These are phyloP conservation scores for Cercophora scortea DNA, from an alignment of 495 filamentous ascomycete genomes.

Conservation along the genomic window DNA sequence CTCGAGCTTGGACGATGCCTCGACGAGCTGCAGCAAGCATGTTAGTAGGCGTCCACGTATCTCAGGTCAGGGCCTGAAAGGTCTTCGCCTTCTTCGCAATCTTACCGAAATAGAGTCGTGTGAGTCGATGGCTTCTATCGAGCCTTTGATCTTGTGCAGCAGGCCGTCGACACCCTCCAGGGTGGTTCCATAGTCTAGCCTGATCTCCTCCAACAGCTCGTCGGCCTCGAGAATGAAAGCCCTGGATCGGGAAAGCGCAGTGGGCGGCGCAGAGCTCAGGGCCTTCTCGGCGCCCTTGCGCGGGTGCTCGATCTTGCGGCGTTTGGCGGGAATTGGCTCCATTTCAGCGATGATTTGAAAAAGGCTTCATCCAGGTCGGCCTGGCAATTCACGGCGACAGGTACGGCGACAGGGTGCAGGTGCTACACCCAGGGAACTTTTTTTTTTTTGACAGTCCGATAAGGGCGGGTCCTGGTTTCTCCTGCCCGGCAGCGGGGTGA, in stretches of 20 bases:
- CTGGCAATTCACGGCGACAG: no score
- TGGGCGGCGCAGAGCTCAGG: conserved; percentile 19
- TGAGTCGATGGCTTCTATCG: conserved; percentile 61
- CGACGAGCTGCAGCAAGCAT: conserved; percentile 40
- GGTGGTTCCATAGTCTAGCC: conserved; percentile 58
- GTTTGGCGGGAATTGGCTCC: conserved; percentile 37
- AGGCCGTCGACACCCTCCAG: conserved; percentile 57
- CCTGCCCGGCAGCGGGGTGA: conserved; percentile 10
- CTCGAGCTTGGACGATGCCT: conserved; percentile 61
- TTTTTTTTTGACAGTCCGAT: conserved; percentile 13
- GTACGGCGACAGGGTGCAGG: not conserved
- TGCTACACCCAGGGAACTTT: conserved; percentile 4
- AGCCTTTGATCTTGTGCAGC: conserved; percentile 61
- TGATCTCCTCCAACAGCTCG: conserved; percentile 65
- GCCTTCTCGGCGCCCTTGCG: conserved; percentile 14
- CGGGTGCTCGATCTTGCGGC: conserved; percentile 39
- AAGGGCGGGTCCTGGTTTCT: conserved; percentile 9
- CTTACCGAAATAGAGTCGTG: conserved; percentile 49
- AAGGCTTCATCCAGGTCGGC: not conserved
- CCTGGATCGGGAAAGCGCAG: conserved; percentile 37
- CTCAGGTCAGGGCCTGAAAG: not conserved
- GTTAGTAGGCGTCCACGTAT: not conserved
- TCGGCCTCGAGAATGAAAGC: conserved; percentile 85
- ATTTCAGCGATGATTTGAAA: conserved; percentile 13
- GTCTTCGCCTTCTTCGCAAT: no score